A percentile compares a stretch with the other conserved stretches of the same genome.
Evolutionary conservation across 768 basidiomycete species (phyloP).

Genomic region (Sporobolomyces roseus): DNA sequence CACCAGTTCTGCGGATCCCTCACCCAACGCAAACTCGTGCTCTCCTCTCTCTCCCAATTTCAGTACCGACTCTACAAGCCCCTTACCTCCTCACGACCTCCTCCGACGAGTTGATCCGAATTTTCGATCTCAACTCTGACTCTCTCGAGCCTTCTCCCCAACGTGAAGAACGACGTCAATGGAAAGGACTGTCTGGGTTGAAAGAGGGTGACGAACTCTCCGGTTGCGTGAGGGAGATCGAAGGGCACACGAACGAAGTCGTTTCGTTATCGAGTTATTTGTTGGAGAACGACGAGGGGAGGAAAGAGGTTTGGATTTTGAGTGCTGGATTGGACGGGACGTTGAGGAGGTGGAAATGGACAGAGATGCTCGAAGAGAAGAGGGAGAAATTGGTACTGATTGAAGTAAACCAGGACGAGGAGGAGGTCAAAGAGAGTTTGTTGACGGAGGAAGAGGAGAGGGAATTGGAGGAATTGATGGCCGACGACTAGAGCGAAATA

Average conservation of each 20-base stretch:
- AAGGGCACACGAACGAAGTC: conserved; percentile 89
- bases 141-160: conserved; percentile 21
- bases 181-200: conserved; percentile 10
- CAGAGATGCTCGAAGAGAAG: conserved; percentile 55
- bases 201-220: not conserved
- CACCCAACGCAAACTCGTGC: conserved; percentile 67
- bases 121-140: conserved; percentile 67
- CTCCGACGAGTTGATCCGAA: conserved; percentile 69
- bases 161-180: conserved; percentile 7
- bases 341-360: conserved; percentile 75
- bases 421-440: conserved; percentile 43
- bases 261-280: conserved; percentile 65
- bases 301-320: conserved; percentile 71
- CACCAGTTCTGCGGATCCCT: conserved; percentile 50
- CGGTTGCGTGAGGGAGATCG: conserved; percentile 61
- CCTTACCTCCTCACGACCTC: conserved; percentile 69
- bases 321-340: conserved; percentile 82
- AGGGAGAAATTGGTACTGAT: conserved; percentile 46
- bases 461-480: conserved; percentile 78
- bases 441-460: conserved; percentile 85
- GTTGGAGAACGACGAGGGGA: conserved; percentile 26
- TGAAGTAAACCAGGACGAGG: conserved; percentile 46
- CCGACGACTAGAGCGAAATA: conserved; percentile 8
- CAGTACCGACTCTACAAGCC: conserved; percentile 52
- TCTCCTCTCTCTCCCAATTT: conserved; percentile 57